These are phyloP conservation scores for Leersia perrieri DNA, from an alignment of 176 grass and related monocot genomes.

Conservation along the genomic window DNA sequence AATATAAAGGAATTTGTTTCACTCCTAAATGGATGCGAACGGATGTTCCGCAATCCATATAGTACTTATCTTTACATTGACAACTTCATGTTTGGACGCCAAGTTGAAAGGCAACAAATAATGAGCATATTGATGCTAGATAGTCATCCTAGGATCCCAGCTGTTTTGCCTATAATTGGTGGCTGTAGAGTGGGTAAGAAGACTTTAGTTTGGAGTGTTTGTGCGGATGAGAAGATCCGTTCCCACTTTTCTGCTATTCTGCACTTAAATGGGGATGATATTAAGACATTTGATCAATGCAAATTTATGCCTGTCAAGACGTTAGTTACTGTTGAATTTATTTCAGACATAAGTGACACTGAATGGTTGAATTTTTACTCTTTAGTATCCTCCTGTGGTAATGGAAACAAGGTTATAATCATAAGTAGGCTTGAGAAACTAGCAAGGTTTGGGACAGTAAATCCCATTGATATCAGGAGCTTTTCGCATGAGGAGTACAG, in stretches of 20 bases:
- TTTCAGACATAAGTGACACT: not conserved
- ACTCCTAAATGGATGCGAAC: not conserved
- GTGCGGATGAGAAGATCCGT: not conserved
- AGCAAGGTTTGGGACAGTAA: constrained; percentile 13
- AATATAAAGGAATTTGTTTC: constrained; percentile 20
- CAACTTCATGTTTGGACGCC: not conserved
- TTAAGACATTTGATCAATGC: not conserved
- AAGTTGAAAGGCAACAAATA: not conserved
- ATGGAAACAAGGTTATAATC: constrained; percentile 25
- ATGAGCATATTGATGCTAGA: not conserved
- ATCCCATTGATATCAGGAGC: not conserved
- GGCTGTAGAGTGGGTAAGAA: not conserved
- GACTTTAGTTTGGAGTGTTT: not conserved
- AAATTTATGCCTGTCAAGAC: not conserved
- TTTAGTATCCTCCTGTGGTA: not conserved
- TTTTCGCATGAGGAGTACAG: constrained; percentile 24
- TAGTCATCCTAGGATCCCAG: not conserved
- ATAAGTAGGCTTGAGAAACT: constrained; percentile 13
- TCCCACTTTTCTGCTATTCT: not conserved
- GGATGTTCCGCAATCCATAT: not conserved
- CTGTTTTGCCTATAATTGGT: not conserved
- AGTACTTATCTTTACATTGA: not conserved
- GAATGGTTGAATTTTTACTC: not conserved
- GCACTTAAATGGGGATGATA: constrained; percentile 14
- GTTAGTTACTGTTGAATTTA: constrained; percentile 8